Evolutionary conservation across 2,329 filamentous ascomycete species (phyloP), one percentile per base, ranked within the genome.

Genomic region (Hypoxylon sp.): DNA sequence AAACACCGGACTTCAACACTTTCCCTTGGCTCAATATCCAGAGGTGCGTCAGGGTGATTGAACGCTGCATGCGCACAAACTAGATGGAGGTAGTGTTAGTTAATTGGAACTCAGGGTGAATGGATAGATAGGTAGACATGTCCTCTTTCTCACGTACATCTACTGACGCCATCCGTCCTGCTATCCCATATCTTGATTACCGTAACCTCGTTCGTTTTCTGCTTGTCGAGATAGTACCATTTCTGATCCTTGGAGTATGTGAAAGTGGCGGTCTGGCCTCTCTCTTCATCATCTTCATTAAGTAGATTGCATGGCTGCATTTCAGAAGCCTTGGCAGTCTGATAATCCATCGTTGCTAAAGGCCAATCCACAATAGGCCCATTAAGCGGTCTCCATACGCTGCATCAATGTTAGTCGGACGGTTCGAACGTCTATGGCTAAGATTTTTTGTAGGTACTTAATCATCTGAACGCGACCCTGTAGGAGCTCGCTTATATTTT

Each of bases 161-260:
- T 15, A 47, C 23, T 7, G 13, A 19, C 27, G 8, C 21, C 29
- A 20, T 31, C 30, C 11, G 34, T 38, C 47, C 34, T 49, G 46
- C 49, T 51, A 26, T 59, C 58, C 54, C 59, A 42, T 54, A 65
- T 51, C 36, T 58, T 51, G 30, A 58, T 34, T 11, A 61, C 34
- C 27, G 48, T 55, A 27, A 61, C 45, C 20, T 61, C 58, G 20
- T 48, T 12, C 3, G 47, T 40, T 7, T 31, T 36, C 12, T 59
- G 58, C 1, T 31, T 16, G 19, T 51, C 42, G 11, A 61, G 42
- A 26, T 56, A 61, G 9, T 42, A 55, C 51, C 51, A 61, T n/a
- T 37, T 20, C 26, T 61, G 55, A 1, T 31, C 41, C 36, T 12
- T 53, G 40, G 13, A 46, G 37, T 7, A 57, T 25, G 12, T 32